phyloP scores from a whole-genome alignment of 768 basidiomycete genomes.

The Serendipita indica region DNA sequence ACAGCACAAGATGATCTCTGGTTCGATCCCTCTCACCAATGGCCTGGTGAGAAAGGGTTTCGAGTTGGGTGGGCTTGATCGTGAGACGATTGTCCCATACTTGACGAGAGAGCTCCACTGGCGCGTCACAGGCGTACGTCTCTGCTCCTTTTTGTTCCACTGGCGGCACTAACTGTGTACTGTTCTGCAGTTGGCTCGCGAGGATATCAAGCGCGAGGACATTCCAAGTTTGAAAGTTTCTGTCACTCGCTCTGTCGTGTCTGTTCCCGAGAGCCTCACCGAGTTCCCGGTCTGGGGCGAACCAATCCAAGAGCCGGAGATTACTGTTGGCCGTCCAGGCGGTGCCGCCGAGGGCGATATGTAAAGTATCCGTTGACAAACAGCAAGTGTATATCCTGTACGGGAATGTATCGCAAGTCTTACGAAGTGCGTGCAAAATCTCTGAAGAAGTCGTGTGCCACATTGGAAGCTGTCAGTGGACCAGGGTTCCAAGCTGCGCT shows the following conservation, averaged over 20 bases:
- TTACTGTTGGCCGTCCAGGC: background rate
- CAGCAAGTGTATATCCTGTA: too few species aligned
- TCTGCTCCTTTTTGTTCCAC: background rate
- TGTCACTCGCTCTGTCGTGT: background rate
- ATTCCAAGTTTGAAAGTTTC: conserved; percentile 8
- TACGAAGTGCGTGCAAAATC: too few species aligned
- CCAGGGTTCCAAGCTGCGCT: too few species aligned
- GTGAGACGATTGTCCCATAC: conserved; percentile 28
- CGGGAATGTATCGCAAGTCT: too few species aligned
- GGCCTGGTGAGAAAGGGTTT: conserved; percentile 21
- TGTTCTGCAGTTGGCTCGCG: background rate
- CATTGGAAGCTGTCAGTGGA: too few species aligned
- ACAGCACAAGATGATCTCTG: conserved; percentile 23
- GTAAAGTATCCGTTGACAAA: too few species aligned
- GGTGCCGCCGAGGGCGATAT: background rate
- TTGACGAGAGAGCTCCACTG: conserved; percentile 29
- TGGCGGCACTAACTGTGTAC: background rate
- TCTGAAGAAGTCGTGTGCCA: too few species aligned
- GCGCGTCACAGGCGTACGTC: conserved; percentile 29
- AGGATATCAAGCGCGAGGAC: background rate
- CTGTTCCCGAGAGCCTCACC: background rate
- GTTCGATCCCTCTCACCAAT: conserved; percentile 32
- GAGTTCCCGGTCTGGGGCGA: conserved; percentile 1
- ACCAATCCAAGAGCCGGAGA: background rate
- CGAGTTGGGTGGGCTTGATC: conserved; percentile 24